Conservation (phyloP, 1,284 basidiomycete species). For the Ceratobasidium sp. region DNA sequence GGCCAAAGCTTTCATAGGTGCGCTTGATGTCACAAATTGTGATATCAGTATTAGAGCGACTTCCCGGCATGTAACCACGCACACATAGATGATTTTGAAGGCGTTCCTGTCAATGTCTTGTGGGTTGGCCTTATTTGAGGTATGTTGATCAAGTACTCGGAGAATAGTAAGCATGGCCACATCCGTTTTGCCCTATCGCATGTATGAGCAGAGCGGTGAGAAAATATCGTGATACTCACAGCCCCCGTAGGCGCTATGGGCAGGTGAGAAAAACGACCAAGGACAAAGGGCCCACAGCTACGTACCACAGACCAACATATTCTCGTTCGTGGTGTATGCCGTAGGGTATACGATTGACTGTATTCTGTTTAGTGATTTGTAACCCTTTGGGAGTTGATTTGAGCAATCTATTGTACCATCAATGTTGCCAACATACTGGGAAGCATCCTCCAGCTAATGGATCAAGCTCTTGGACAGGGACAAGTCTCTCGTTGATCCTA, state of each 20-base stretch:
- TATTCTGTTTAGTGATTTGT: conserved; percentile 88
- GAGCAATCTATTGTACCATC: too few relatives aligned
- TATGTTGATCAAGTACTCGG: conserved; percentile 82
- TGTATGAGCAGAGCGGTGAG: conserved; percentile 25
- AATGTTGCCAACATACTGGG: conserved; percentile 61
- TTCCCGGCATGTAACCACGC: conserved; percentile 46
- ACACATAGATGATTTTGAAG: conserved; percentile 99
- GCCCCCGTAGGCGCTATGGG: conserved; percentile 96
- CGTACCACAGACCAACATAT: conserved; percentile 93
- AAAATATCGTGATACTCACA: conserved; percentile 58
- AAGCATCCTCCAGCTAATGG: conserved; percentile 86
- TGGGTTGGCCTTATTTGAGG: conserved; percentile 51
- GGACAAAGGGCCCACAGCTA: conserved; percentile 37
- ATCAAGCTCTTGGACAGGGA: conserved; percentile 80
- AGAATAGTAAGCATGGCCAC: conserved; percentile 96
- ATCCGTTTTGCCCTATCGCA: conserved; percentile 92
- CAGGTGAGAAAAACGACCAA: not conserved
- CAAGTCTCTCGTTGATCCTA: conserved; percentile 72
- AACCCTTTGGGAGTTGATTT: too few relatives aligned
- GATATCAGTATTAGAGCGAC: not conserved
- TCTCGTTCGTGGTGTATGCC: conserved; percentile 94
- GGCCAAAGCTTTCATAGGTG: conserved; percentile 98
- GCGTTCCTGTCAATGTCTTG: conserved; percentile 67
- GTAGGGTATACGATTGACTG: conserved; percentile 96
- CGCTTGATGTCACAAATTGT: conserved; percentile 56